phyloP scores from a whole-genome alignment of 768 basidiomycete species.

The Lactarius pseudohatsudake region DNA sequence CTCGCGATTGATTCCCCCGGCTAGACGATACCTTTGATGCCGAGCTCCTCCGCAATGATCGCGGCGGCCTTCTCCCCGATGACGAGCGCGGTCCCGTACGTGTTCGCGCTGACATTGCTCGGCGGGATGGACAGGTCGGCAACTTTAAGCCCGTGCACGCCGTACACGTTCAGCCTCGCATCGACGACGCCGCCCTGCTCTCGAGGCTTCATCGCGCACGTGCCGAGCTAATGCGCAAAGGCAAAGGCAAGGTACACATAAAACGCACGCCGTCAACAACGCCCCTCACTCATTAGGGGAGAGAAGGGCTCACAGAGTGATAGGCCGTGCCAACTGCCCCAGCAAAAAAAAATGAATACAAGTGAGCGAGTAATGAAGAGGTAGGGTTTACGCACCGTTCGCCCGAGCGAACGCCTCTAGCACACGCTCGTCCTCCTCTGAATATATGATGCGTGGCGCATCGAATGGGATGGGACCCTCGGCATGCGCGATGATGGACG shows the following conservation, averaged over 20 bases:
- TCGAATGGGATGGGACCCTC: conserved; percentile 32
- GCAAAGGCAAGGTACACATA: neutral
- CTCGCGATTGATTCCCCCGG: neutral
- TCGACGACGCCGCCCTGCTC: conserved; percentile 63
- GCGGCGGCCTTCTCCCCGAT: conserved; percentile 63
- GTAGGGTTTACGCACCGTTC: conserved; percentile 6
- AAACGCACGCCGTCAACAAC: neutral
- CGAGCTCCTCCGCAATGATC: conserved; percentile 56
- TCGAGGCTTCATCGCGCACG: conserved; percentile 66
- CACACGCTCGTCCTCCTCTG: conserved; percentile 38
- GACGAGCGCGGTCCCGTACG: conserved; percentile 44
- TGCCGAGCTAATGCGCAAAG: conserved; percentile 48
- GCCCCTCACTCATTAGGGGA: neutral
- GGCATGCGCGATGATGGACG: conserved; percentile 25
- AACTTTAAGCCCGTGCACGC: conserved; percentile 55
- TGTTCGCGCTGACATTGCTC: conserved; percentile 43
- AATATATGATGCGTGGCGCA: conserved; percentile 37
- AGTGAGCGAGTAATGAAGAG: neutral
- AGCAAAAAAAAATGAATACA: neutral
- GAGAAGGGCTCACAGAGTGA: conserved; percentile 21
- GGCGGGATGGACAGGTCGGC: conserved; percentile 46
- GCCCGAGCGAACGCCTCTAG: conserved; percentile 35
- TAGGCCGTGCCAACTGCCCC: conserved; percentile 6
- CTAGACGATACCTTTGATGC: conserved; percentile 41
- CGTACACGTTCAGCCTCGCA: conserved; percentile 60